These are phyloP conservation scores for Apiospora saccharicola DNA, from an alignment of 2,329 filamentous ascomycete species.

Conservation along the genomic window DNA sequence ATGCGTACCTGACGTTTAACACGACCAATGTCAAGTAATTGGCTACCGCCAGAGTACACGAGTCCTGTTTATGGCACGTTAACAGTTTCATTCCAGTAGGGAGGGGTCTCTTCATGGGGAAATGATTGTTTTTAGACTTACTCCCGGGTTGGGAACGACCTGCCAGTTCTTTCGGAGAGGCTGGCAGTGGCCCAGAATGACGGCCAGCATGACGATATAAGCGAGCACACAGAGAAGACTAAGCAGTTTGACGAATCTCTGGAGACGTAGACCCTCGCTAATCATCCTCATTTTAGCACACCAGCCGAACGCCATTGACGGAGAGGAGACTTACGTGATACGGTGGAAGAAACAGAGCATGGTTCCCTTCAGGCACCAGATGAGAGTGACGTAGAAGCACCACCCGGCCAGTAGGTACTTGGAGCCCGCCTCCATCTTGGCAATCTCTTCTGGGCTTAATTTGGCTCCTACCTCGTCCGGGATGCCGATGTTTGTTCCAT, in stretches of 20 bases:
- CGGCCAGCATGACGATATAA: constrained; percentile 23
- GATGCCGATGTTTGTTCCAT: constrained; percentile 49
- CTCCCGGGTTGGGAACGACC: constrained; percentile 9
- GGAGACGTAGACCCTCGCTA: background rate
- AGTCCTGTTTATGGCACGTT: background rate
- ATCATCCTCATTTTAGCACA: background rate
- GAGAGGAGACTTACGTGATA: constrained; percentile 46
- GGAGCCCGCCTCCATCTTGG: constrained; percentile 42
- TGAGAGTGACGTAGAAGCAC: constrained; percentile 50
- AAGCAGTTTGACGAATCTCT: background rate
- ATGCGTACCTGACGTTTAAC: constrained; percentile 13
- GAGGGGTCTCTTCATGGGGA: too few relatives aligned
- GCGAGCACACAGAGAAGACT: constrained; percentile 17
- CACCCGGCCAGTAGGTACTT: constrained; percentile 41
- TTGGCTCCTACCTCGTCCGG: constrained; percentile 41
- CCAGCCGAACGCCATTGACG: too few relatives aligned
- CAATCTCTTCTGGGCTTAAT: constrained; percentile 41
- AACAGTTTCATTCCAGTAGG: background rate
- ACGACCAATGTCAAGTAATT: constrained; percentile 23
- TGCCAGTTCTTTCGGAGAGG: constrained; percentile 19
- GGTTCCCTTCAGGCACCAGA: constrained; percentile 52
- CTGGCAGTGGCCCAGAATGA: constrained; percentile 17
- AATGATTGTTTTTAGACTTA: background rate
- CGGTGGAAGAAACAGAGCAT: constrained; percentile 53
- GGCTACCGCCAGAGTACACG: constrained; percentile 19